Evolutionary conservation across 192 early-diverging fungal genomes (phyloP), one percentile per base, ranked within the genome.

Genomic region (Phlyctochytrium planicorne): DNA sequence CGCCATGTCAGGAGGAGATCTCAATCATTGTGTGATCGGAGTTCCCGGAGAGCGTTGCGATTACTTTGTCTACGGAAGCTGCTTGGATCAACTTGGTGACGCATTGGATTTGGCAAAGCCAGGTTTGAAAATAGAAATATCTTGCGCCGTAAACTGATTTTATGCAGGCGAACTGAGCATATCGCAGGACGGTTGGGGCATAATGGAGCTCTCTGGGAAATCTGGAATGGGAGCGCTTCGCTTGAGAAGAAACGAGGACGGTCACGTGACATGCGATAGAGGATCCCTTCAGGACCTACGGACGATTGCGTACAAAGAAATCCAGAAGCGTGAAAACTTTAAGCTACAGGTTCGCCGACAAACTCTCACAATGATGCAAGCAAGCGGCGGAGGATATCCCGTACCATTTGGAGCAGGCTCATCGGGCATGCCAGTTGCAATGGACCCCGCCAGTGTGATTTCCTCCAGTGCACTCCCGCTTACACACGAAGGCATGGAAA

Each of bases 71-170:
- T 64, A 72, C 34, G 70, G 70, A 14, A 56, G 33, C 12, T 64
- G 63, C 14, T 53, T 72, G 35, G 64, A 64, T 32, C 61, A 72
- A 47, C 62, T 72, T 40, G 70, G 70, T 40, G 70, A 36, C 20
- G 64, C 70, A 2, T 30, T 72, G 27, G 70, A 72, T 40, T 60
- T 66, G 29, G 70, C 70, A n/a, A n/a, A 62, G 32, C 70, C 70
- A 47, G 70, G 69, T 71, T n/a, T n/a, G n/a, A n/a, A n/a, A n/a
- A n/a, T n/a, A n/a, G 17, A n/a, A n/a, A 47, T 14, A 47, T 20
- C 20, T 47, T 47, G 40, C 20, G 20, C 10, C 6, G 20, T 47
- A 20, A 47, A 6, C 40, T 47, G 40, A 47, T 47, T 47, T 47
- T 47, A 47, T 14, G 20, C 40, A 47, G 40, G 55, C 20, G 55